These are phyloP conservation scores for Paramecium biaurelia DNA, from an alignment of 73 alveolate species.

Conservation along the genomic window DNA sequence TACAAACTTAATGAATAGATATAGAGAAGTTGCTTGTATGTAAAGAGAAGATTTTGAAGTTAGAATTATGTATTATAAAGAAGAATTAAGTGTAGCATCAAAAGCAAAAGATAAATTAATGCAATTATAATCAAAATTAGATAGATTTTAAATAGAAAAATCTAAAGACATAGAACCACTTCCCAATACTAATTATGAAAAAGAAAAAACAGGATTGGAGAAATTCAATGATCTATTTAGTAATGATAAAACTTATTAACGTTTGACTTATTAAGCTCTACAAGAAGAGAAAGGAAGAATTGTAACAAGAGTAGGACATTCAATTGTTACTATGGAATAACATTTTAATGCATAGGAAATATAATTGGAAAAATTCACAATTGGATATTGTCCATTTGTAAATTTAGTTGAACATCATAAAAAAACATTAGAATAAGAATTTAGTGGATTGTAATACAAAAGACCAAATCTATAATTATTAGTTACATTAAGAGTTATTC, in stretches of 20 bases:
- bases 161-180: conserved; percentile 44
- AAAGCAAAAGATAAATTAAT: conserved; percentile 40
- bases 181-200: not conserved
- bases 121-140: conserved; percentile 35
- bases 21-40: not conserved
- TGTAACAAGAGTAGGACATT: conserved; percentile 41
- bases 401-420: conserved; percentile 45
- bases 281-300: conserved; percentile 14
- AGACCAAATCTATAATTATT: conserved; percentile 3
- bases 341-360: conserved; percentile 37
- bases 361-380: conserved; percentile 23
- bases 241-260: conserved; percentile 13
- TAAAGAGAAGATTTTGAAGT: conserved; percentile 21
- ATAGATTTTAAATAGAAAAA: conserved; percentile 33
- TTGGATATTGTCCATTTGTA: conserved; percentile 40
- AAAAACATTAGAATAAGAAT: conserved; percentile 13
- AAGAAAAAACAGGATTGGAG: conserved; percentile 39
- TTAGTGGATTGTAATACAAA: not conserved
- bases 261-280: not conserved
- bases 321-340: not conserved
- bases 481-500: not conserved
- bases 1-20: not conserved
- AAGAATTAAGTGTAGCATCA: not conserved
- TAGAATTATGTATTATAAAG: not conserved
- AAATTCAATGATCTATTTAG: conserved; percentile 31